Evolutionary conservation across 2,329 filamentous ascomycete genomes (phyloP).

Genomic region (Curvularia sp.): DNA sequence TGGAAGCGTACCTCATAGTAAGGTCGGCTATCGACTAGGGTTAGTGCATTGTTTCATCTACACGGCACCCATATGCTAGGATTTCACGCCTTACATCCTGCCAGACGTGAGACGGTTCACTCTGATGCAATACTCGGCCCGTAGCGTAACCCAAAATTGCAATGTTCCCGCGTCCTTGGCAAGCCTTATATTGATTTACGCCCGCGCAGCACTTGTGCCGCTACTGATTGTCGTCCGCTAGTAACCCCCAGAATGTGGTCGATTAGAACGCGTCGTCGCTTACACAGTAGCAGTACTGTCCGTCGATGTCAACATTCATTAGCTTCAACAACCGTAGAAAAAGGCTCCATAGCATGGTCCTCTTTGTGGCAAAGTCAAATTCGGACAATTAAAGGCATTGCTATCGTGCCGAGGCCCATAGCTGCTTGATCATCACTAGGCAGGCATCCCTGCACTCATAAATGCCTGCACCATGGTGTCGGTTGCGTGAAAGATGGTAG

Average conservation of each 20-base stretch:
- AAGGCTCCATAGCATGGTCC: not conserved
- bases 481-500: constrained; percentile 28
- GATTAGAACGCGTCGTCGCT: not conserved
- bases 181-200: constrained; percentile 2
- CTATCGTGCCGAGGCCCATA: constrained; percentile 19
- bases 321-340: not conserved
- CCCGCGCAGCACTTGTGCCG: not conserved
- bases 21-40: constrained; percentile 1
- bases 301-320: not conserved
- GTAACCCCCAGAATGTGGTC: not conserved
- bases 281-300: not conserved
- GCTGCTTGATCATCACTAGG: constrained; percentile 20
- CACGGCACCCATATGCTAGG: not conserved
- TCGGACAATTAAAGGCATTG: constrained; percentile 8
- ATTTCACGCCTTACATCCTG: constrained; percentile 8
- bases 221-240: not conserved
- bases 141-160: constrained; percentile 3
- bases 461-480: constrained; percentile 10
- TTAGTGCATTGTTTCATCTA: not conserved
- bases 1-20: not conserved
- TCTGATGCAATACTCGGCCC: constrained; percentile 7
- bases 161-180: constrained; percentile 3
- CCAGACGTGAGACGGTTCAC: not conserved
- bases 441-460: constrained; percentile 14
- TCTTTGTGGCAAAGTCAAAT: not conserved